A percentile compares a stretch with the other conserved stretches of the same genome.
Evolutionary conservation across 306 rosid genomes (phyloP).

Genomic region (Trifolium fragiferum): DNA sequence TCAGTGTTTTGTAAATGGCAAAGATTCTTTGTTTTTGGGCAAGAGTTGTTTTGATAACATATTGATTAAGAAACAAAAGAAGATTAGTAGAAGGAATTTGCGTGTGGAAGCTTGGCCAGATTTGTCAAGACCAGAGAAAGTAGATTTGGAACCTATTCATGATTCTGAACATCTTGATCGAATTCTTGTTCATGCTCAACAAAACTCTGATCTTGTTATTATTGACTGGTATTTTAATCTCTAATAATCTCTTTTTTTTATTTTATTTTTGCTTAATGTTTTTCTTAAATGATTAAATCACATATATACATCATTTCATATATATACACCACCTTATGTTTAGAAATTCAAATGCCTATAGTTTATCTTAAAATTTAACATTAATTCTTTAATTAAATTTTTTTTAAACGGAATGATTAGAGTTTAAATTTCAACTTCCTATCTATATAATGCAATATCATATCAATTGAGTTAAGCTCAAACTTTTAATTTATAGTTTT

Average conservation of each 20-base stretch:
- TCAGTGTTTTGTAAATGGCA: conserved; percentile 21
- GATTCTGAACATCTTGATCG: conserved; percentile 76
- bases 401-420: no score
- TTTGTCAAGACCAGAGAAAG: conserved; percentile 52
- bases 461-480: no score
- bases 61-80: conserved; percentile 43
- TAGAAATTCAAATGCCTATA: no score
- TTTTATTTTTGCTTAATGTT: not conserved
- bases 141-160: conserved; percentile 67
- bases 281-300: not conserved
- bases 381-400: no score
- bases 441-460: no score
- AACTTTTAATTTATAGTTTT: no score
- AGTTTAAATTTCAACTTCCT: no score
- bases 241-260: not conserved
- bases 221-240: conserved; percentile 70
- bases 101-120: conserved; percentile 69
- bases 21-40: conserved; percentile 32
- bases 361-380: no score
- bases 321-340: not conserved
- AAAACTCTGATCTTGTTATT: conserved; percentile 65
- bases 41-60: conserved; percentile 45
- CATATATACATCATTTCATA: not conserved
- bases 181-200: conserved; percentile 60
- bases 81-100: conserved; percentile 47